Percentiles rank a stretch among this genome's conserved stretches.
These are phyloP conservation scores for Apiospora sp. DNA, from an alignment of 2,329 filamentous ascomycete species.

Conservation along the genomic window DNA sequence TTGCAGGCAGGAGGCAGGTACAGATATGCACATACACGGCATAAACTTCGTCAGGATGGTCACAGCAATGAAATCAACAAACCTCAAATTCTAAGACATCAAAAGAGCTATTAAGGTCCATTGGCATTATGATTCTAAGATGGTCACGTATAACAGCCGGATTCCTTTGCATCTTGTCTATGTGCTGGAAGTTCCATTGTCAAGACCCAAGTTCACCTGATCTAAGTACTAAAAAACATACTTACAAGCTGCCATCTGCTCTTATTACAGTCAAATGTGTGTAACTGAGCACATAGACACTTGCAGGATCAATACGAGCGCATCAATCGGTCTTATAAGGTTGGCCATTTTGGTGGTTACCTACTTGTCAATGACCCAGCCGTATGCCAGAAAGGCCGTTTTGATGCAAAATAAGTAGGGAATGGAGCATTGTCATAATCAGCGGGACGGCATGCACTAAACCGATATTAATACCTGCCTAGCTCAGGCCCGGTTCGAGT, in stretches of 20 bases:
- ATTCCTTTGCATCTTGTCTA: background rate
- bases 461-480: background rate
- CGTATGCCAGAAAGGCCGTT: background rate
- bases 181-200: background rate
- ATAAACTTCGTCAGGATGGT: background rate
- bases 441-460: background rate
- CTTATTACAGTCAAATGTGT: too few relatives aligned
- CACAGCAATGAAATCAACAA: background rate
- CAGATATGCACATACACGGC: background rate
- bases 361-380: too few relatives aligned
- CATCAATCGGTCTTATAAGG: too few relatives aligned
- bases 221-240: too few relatives aligned
- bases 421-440: background rate
- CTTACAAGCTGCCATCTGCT: too few relatives aligned
- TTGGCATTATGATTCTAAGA: fast-evolving
- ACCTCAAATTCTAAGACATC: background rate
- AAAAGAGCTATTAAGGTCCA: background rate
- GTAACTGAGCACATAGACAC: too few relatives aligned
- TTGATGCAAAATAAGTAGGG: background rate
- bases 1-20: background rate
- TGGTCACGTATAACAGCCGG: background rate
- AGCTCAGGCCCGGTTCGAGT: background rate
- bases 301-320: too few relatives aligned
- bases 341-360: too few relatives aligned
- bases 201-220: too few relatives aligned